Evolutionary conservation across 192 early-diverging fungal species (phyloP).

Genomic region (Coemansia sp.): DNA sequence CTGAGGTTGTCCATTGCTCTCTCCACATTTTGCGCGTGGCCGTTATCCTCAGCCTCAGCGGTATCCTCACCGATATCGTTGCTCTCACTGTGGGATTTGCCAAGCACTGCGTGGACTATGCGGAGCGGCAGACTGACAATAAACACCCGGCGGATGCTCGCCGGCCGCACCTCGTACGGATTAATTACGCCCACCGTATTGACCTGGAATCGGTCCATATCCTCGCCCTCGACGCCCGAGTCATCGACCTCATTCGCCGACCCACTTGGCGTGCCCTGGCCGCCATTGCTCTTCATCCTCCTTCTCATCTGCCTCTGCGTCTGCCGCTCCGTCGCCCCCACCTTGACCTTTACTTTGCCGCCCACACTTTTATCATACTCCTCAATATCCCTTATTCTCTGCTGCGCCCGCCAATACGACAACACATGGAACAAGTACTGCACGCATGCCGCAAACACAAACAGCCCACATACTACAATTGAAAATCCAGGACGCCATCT

Average conservation of each 20-base stretch:
- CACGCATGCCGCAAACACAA: constrained; percentile 57
- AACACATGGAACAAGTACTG: constrained; percentile 67
- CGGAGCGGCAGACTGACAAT: constrained; percentile 31
- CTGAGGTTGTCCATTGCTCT: constrained; percentile 1
- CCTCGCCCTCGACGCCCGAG: constrained; percentile 43
- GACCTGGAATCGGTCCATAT: constrained; percentile 24
- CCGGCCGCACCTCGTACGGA: constrained; percentile 43
- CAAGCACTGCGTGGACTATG: constrained; percentile 7
- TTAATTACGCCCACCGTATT: constrained; percentile 53
- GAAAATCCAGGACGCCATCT: constrained; percentile 73
- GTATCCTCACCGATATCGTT: neutral
- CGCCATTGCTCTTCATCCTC: constrained; percentile 20
- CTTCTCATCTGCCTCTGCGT: constrained; percentile 14
- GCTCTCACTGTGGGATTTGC: too few relatives aligned
- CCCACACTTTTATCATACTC: constrained; percentile 15
- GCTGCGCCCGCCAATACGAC: constrained; percentile 62
- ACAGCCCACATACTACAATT: constrained; percentile 55
- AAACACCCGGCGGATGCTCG: constrained; percentile 31
- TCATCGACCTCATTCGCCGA: constrained; percentile 20
- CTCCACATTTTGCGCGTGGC: constrained; percentile 4
- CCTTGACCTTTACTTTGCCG: constrained; percentile 13
- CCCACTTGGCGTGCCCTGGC: too few relatives aligned
- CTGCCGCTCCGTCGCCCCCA: constrained; percentile 15
- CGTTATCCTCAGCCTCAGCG: neutral
- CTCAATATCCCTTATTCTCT: constrained; percentile 52